Conservation (phyloP, 2,329 filamentous ascomycete species). For the Colletotrichum filicis region DNA sequence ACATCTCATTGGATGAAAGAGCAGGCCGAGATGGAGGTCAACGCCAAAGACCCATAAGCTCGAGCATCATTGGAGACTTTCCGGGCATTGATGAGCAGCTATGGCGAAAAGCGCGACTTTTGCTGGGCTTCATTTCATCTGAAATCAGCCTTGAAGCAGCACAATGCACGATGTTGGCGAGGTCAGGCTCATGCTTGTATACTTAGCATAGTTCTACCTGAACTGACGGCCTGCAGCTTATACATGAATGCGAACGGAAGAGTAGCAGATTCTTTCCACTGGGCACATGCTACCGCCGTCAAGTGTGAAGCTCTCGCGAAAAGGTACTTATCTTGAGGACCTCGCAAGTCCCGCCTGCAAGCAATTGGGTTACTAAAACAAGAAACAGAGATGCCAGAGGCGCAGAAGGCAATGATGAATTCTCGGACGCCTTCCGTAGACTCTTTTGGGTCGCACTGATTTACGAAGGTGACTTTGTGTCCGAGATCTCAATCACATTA, state of each 20-base stretch:
- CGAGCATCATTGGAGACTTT: neutral
- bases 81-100: conserved; percentile 18
- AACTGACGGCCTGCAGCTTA: conserved; percentile 31
- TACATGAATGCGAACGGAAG: conserved; percentile 40
- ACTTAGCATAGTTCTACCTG: no score
- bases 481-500: conserved; percentile 41
- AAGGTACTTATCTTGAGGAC: neutral
- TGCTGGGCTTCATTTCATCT: conserved; percentile 37
- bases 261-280: conserved; percentile 40
- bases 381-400: neutral
- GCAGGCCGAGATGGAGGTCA: conserved; percentile 2
- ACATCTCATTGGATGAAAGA: conserved; percentile 13
- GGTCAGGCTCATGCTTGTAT: conserved; percentile 32
- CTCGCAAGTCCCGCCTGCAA: no score
- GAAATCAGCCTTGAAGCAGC: conserved; percentile 39
- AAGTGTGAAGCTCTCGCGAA: conserved; percentile 42
- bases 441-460: conserved; percentile 45
- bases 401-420: neutral
- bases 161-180: conserved; percentile 43
- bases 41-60: neutral
- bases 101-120: conserved; percentile 40
- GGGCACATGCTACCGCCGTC: conserved; percentile 41
- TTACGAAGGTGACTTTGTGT: conserved; percentile 44
- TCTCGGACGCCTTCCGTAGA: conserved; percentile 40
- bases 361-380: neutral